Evolutionary conservation across 441 rosid genomes (phyloP).

Genomic region (Mallotus japonicus): DNA sequence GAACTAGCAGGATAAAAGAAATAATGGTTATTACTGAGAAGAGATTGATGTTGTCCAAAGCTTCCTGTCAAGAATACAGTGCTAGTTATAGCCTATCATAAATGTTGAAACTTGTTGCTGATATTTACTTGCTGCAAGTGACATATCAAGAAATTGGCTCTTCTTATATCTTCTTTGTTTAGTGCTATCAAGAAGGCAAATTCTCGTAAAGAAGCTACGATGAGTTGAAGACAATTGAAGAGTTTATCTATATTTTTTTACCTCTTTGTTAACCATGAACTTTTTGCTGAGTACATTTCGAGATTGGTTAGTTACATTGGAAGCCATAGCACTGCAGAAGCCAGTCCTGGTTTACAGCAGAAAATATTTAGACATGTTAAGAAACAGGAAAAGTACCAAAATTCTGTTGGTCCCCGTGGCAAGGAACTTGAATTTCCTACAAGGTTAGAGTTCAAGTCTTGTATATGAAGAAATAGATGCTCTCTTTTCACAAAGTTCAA

Average conservation of each 20-base stretch:
- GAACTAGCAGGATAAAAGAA: slow-evolving; percentile 69
- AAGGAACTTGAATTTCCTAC: no score
- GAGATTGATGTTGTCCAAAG: slow-evolving; percentile 88
- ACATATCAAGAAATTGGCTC: not conserved
- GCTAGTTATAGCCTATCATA: no score
- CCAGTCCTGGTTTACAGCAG: slow-evolving; percentile 60
- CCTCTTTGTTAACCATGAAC: slow-evolving; percentile 87
- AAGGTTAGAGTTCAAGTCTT: no score
- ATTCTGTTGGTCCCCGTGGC: no score
- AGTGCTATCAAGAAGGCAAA: no score
- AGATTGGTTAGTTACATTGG: slow-evolving; percentile 90
- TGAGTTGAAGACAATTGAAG: not conserved
- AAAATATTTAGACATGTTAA: no score
- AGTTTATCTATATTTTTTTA: slow-evolving; percentile 19
- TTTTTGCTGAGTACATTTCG: slow-evolving; percentile 96
- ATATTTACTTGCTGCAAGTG: not conserved
- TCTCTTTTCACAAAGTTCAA: no score
- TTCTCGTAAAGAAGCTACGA: not conserved
- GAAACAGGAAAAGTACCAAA: no score
- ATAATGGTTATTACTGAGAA: slow-evolving; percentile 87
- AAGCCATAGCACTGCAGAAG: slow-evolving; percentile 98
- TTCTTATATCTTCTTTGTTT: not conserved
- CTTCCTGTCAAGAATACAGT: slow-evolving; percentile 44
- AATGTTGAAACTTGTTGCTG: not conserved
- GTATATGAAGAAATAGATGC: no score